These are phyloP conservation scores for Globisporangium viniferum DNA, from an alignment of 352 stramenopile genomes.

Conservation along the genomic window DNA sequence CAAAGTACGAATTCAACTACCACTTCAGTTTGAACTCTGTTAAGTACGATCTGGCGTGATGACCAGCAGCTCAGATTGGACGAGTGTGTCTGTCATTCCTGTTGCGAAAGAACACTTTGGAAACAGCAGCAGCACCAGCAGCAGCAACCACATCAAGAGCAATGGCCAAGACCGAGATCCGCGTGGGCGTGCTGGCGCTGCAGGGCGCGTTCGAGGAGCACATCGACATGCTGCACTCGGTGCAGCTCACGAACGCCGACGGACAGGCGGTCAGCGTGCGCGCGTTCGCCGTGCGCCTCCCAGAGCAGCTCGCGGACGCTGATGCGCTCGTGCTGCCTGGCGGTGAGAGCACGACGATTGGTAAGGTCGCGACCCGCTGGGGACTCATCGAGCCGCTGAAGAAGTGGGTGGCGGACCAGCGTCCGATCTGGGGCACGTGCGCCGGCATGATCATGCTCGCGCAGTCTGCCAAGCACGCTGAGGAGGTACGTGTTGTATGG, in stretches of 20 bases:
- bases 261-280: conserved; percentile 36
- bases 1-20: not conserved
- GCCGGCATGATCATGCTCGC: conserved; percentile 97
- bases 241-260: conserved; percentile 21
- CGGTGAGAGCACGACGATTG: conserved; percentile 96
- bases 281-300: conserved; percentile 75
- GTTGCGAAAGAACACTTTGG: not conserved
- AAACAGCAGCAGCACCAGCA: not conserved
- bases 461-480: conserved; percentile 67
- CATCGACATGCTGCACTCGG: conserved; percentile 74
- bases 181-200: conserved; percentile 84
- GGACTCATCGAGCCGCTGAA: conserved; percentile 76
- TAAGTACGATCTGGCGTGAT: conserved; percentile 2
- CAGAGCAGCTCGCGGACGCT: conserved; percentile 71
- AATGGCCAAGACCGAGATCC: conserved; percentile 28
- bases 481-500: conserved; percentile 55
- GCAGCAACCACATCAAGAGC: not conserved
- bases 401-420: conserved; percentile 63
- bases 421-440: conserved; percentile 95
- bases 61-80: conserved; percentile 10
- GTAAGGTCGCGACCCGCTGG: conserved; percentile 85
- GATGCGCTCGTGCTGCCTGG: conserved; percentile 94
- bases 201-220: conserved; percentile 92
- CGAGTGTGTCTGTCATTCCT: not conserved
- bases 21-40: not conserved